Percentiles rank a stretch among this genome's conserved stretches.
Evolutionary conservation across 164 flowering plant species (phyloP).

Genomic region (Cinnamomum micranthum): DNA sequence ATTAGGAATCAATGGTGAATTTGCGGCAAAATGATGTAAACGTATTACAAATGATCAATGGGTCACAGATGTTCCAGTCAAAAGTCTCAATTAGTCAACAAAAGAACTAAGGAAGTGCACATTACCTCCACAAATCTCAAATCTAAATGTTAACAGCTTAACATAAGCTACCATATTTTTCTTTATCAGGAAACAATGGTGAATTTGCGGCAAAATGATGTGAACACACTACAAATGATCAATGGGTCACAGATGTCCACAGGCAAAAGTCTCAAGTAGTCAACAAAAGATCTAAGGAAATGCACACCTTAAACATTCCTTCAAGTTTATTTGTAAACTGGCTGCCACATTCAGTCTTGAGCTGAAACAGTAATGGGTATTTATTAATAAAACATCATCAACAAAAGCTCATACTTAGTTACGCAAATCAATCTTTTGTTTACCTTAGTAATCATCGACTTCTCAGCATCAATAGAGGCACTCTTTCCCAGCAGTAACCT

Average conservation of each 20-base stretch:
- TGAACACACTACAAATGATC: neutral
- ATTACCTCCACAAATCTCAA: too few species aligned
- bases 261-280: neutral
- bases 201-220: neutral
- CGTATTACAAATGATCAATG: neutral
- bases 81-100: neutral
- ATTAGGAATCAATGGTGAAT: neutral
- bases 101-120: neutral
- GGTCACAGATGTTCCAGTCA: neutral
- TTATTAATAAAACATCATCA: conserved; percentile 3
- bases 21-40: neutral
- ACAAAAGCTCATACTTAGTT: neutral
- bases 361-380: conserved; percentile 42
- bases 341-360: conserved; percentile 98
- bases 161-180: neutral
- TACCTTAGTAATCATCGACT: conserved; percentile 99
- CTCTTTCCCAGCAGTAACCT: conserved; percentile 91
- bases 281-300: neutral
- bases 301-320: conserved; percentile 95
- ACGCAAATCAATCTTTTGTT: neutral
- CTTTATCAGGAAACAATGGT: neutral
- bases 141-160: neutral
- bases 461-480: conserved; percentile 99
- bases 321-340: conserved; percentile 99
- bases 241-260: neutral